Evolutionary conservation across 345 rosid species (phyloP), one percentile per base, ranked within the genome.

Genomic region (Erysimum cheiranthoides): DNA sequence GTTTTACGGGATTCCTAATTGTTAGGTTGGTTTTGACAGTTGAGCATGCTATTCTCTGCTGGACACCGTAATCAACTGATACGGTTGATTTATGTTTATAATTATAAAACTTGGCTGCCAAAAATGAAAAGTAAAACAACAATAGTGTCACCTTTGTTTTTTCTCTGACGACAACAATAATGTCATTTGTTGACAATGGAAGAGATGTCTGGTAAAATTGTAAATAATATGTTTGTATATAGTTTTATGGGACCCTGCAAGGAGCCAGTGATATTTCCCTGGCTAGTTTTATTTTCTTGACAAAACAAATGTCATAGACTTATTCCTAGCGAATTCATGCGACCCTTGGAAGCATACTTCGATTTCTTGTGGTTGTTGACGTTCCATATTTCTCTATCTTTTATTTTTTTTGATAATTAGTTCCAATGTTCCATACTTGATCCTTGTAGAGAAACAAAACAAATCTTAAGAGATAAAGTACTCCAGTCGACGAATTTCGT

Each of bases 1-100:
- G 62, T 75, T 68, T 51, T 68, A 68, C 54, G 69, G 79, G 79
- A 68, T 68, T 59, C 79, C 68, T 75, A 39, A 18, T 14, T 39
- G 43, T 60, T 66, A 28, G 35, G 50, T 50, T 67, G 52, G 61
- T 59, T 67, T 49, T 50, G 18, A 59, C 79, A 31, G 73, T 75
- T 61, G 40, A 36, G 52, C 73, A 74, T 74, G 73, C 60, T 28
- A 35, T 6, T 64, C 57, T 64, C 21, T 43, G 28, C 11, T 27
- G 6, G 47, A 46, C 53, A 31, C 18, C 68, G 36, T 51, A 13
- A 60, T 61, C 62, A 68, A 68, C 36, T 42, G n/a, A 68, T 18
- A 16, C 57, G 4, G 61, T 67, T 66, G 11, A 6, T 74, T 25
- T 17, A 6, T 74, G n/a, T 17, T 35, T 8, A 1, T 0, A 39